A percentile compares a stretch with the other conserved stretches of the same genome.
Evolutionary conservation across 345 rosid genomes (phyloP).

Genomic region (Gossypium arboreum): DNA sequence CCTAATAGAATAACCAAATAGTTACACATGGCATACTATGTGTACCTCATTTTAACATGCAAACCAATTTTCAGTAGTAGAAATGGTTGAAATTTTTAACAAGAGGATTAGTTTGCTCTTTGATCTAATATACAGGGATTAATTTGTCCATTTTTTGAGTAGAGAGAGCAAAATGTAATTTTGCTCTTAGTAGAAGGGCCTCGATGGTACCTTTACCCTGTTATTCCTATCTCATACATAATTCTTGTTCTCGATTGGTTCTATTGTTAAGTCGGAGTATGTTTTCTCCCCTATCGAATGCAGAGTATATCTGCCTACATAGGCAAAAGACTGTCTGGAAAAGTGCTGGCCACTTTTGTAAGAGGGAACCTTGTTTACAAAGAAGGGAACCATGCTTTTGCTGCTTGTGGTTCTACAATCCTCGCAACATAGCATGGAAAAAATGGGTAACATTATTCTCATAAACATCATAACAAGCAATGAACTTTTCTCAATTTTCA

Average conservation of each 20-base stretch:
- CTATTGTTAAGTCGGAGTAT: not conserved
- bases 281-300: not conserved
- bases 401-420: conserved; percentile 70
- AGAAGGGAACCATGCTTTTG: conserved; percentile 73
- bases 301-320: conserved; percentile 85
- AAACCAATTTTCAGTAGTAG: no score
- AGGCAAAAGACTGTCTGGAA: conserved; percentile 72
- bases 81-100: no score
- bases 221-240: not conserved
- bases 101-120: no score
- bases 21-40: no score
- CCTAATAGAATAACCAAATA: no score
- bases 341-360: conserved; percentile 74
- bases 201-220: no score
- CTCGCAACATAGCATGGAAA: conserved; percentile 36
- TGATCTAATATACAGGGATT: no score
- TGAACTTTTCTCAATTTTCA: not conserved
- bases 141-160: no score
- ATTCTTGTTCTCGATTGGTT: not conserved
- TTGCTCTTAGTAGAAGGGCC: no score
- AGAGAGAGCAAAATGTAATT: no score
- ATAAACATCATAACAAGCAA: not conserved
- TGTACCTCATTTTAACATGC: no score
- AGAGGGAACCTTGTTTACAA: conserved; percentile 86
- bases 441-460: not conserved